phyloP scores from a whole-genome alignment of 805 yeast species.

The Metschnikowia orientalis region DNA sequence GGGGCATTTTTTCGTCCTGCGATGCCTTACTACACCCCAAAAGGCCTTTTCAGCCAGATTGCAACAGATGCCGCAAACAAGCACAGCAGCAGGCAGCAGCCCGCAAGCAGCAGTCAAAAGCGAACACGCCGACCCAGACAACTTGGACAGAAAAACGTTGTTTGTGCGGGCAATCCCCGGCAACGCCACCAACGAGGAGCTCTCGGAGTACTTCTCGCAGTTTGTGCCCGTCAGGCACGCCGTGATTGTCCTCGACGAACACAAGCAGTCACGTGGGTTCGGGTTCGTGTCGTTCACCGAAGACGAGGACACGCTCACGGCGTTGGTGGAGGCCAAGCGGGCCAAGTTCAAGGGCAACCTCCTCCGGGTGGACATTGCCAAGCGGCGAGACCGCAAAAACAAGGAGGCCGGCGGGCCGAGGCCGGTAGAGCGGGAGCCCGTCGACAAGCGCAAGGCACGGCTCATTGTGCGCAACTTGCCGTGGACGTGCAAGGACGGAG shows the following conservation, averaged over 20 bases:
- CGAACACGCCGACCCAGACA: too few species aligned
- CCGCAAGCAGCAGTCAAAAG: slow-evolving; percentile 1
- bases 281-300: slow-evolving; percentile 89
- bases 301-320: slow-evolving; percentile 79
- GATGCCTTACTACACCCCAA: too few species aligned
- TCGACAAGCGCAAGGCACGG: slow-evolving; percentile 81
- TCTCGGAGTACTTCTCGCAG: slow-evolving; percentile 82
- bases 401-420: slow-evolving; percentile 10
- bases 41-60: too few species aligned
- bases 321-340: slow-evolving; percentile 64
- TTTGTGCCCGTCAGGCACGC: slow-evolving; percentile 96
- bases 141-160: slow-evolving; percentile 57
- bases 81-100: neutral
- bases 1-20: too few species aligned
- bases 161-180: slow-evolving; percentile 84
- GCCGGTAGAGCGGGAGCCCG: slow-evolving; percentile 27
- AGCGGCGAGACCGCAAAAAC: slow-evolving; percentile 77
- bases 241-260: slow-evolving; percentile 75
- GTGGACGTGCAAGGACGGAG: slow-evolving; percentile 86
- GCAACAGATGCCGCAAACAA: slow-evolving; percentile 1
- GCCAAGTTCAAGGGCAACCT: slow-evolving; percentile 60
- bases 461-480: slow-evolving; percentile 89
- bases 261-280: slow-evolving; percentile 81
- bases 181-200: slow-evolving; percentile 74
- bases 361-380: slow-evolving; percentile 81